phyloP scores from a whole-genome alignment of 108 stramenopile species.

The Discostella stelligeroides region DNA sequence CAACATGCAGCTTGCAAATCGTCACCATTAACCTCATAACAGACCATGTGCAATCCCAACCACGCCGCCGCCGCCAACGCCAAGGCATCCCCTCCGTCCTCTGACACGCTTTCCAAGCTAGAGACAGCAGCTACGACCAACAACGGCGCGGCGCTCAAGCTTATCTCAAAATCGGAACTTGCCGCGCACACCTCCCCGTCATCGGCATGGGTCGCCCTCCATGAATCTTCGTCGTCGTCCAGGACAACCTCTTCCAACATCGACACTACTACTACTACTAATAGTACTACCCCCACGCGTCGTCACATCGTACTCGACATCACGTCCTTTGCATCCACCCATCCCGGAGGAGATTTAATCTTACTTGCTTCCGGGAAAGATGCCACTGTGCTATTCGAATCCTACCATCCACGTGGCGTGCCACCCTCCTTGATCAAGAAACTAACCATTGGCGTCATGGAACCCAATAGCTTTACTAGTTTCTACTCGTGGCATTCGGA shows the following conservation, averaged over 20 bases:
- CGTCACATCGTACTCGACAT: slow-evolving; percentile 45
- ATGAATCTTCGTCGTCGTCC: too few relatives aligned
- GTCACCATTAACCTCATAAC: too few relatives aligned
- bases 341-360: slow-evolving; percentile 70
- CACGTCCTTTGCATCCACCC: slow-evolving; percentile 42
- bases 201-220: slow-evolving; percentile 46
- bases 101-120: background rate
- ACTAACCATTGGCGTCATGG: slow-evolving; percentile 42
- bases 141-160: background rate
- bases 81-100: background rate
- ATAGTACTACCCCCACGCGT: background rate
- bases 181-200: slow-evolving; percentile 33
- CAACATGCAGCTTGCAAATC: too few relatives aligned
- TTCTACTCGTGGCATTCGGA: slow-evolving; percentile 57
- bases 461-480: slow-evolving; percentile 16
- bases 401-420: slow-evolving; percentile 61
- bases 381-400: slow-evolving; percentile 57
- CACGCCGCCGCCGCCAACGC: background rate
- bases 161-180: slow-evolving; percentile 39
- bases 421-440: slow-evolving; percentile 37
- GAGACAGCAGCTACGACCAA: too few relatives aligned
- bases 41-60: slow-evolving; percentile 20
- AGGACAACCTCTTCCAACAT: background rate
- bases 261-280: background rate
- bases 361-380: slow-evolving; percentile 52